Evolutionary conservation across 345 rosid genomes (phyloP).

Genomic region (Turnera subulata): DNA sequence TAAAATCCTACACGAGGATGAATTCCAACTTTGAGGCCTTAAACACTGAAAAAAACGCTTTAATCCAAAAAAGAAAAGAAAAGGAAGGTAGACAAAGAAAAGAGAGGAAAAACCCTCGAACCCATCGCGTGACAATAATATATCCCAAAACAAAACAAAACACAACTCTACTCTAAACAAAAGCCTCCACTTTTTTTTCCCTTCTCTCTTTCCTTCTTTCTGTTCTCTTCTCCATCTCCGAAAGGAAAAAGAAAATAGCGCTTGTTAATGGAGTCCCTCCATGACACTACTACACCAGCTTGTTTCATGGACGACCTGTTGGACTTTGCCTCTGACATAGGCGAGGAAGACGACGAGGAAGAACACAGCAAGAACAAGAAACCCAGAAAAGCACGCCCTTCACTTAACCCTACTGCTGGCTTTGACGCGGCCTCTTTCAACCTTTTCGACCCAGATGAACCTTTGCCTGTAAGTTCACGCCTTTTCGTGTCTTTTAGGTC

Average conservation of each 20-base stretch:
- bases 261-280: slow-evolving; percentile 31
- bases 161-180: not conserved
- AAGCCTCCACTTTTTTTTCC: not conserved
- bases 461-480: slow-evolving; percentile 33
- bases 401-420: slow-evolving; percentile 20
- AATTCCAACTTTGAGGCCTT: too few relatives aligned
- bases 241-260: not conserved
- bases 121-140: slow-evolving; percentile 12
- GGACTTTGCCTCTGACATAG: slow-evolving; percentile 39
- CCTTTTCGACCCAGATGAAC: slow-evolving; percentile 6
- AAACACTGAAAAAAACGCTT: too few relatives aligned
- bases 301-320: slow-evolving; percentile 39
- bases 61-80: too few relatives aligned
- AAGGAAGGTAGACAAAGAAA: not conserved
- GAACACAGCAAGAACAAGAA: slow-evolving; percentile 19
- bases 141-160: not conserved
- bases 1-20: too few relatives aligned
- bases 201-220: slow-evolving; percentile 3
- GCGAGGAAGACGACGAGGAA: slow-evolving; percentile 31
- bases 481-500: not conserved
- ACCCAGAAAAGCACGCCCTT: slow-evolving; percentile 15
- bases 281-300: slow-evolving; percentile 19
- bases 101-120: slow-evolving; percentile 1
- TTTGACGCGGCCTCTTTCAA: slow-evolving; percentile 9
- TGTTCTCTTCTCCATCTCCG: not conserved